A percentile compares a stretch with the other conserved stretches of the same genome.
These are phyloP conservation scores for Primulina tabacum DNA, from an alignment of 257 asterid genomes.

Conservation along the genomic window DNA sequence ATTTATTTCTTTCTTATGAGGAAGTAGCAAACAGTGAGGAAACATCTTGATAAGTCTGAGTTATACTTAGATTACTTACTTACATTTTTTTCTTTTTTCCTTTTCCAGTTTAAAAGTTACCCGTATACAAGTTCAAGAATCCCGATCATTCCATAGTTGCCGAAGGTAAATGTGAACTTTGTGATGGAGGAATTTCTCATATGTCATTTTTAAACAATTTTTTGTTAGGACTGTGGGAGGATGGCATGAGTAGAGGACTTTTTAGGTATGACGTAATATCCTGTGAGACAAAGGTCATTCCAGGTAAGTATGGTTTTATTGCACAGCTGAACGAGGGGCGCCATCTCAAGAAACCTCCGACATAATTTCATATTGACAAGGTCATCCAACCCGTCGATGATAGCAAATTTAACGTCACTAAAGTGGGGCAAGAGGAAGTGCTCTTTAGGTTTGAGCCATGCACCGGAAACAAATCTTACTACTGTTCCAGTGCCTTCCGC, in stretches of 20 bases:
- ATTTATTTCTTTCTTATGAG: neutral
- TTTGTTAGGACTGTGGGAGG: slow-evolving; percentile 73
- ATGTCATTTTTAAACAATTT: slow-evolving; percentile 45
- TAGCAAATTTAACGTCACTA: slow-evolving; percentile 66
- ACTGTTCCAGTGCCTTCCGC: slow-evolving; percentile 30
- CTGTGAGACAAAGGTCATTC: slow-evolving; percentile 63
- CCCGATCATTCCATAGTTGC: slow-evolving; percentile 30
- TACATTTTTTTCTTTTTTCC: neutral
- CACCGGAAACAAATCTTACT: slow-evolving; percentile 29
- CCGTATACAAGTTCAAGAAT: slow-evolving; percentile 53
- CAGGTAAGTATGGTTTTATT: slow-evolving; percentile 59
- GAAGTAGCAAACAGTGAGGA: neutral
- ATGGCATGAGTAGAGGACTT: slow-evolving; percentile 51
- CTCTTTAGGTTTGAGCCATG: slow-evolving; percentile 67
- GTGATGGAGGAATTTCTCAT: slow-evolving; percentile 30
- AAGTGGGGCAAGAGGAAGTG: slow-evolving; percentile 73
- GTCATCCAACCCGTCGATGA: slow-evolving; percentile 77
- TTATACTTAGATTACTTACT: neutral
- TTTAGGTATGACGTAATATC: slow-evolving; percentile 72
- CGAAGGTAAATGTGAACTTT: slow-evolving; percentile 21
- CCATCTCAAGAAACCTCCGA: slow-evolving; percentile 72
- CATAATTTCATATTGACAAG: slow-evolving; percentile 64
- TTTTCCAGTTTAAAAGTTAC: slow-evolving; percentile 50
- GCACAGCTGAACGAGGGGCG: slow-evolving; percentile 88
- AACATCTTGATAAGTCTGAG: neutral